Evolutionary conservation across 2,329 filamentous ascomycete species (phyloP).

Genomic region (Thielaviopsis cerberus): DNA sequence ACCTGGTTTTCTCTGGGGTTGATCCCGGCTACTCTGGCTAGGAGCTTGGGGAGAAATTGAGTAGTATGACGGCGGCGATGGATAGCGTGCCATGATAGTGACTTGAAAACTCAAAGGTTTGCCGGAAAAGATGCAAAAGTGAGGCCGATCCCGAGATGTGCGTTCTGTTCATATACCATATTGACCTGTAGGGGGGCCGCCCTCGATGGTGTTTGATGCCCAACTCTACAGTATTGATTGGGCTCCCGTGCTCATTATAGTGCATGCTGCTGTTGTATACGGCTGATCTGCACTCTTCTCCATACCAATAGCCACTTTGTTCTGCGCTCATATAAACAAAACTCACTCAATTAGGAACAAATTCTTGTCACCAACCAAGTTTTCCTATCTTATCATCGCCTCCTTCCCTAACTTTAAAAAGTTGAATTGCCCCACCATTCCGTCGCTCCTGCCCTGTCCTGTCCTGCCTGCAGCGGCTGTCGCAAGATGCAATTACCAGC

Average conservation of each 20-base stretch:
- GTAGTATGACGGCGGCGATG: not conserved
- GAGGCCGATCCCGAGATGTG: no score
- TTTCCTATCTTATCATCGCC: not conserved
- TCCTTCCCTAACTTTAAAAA: not conserved
- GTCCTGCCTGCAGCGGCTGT: not conserved
- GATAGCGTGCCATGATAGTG: no score
- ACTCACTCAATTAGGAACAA: not conserved
- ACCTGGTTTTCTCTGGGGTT: not conserved
- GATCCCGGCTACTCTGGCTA: not conserved
- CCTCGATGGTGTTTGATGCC: no score
- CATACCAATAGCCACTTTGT: no score
- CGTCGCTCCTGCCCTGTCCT: not conserved
- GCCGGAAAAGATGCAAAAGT: no score
- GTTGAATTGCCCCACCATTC: not conserved
- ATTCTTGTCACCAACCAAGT: not conserved
- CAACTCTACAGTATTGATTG: no score
- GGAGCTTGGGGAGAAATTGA: not conserved
- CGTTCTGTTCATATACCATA: no score
- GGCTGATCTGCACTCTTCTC: no score
- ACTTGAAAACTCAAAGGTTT: no score
- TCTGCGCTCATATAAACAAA: not conserved
- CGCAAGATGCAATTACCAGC: not conserved
- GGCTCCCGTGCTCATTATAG: no score
- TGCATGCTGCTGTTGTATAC: no score
- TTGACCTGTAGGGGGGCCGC: no score